Evolutionary conservation across 495 filamentous ascomycete genomes (phyloP).

Genomic region (Daldinia vernicosa): DNA sequence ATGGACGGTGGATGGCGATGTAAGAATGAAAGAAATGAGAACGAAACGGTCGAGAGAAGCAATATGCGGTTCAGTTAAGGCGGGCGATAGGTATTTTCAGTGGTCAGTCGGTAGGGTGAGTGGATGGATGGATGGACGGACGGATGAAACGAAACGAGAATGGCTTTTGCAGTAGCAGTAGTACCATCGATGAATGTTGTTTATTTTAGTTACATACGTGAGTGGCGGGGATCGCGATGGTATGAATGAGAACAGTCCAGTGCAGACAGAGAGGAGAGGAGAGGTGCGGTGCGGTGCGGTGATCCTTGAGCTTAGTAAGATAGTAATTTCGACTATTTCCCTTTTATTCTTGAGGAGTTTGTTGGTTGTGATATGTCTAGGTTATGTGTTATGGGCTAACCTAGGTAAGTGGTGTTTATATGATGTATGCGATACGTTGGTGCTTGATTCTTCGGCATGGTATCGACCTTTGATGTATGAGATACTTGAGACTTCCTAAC

Average conservation of each 20-base stretch:
- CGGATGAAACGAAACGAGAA: constrained; percentile 26
- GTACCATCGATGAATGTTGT: constrained; percentile 1
- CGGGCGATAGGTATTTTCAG: background rate
- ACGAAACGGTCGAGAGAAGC: background rate
- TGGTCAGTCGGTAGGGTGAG: background rate
- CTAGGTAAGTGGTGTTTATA: no score
- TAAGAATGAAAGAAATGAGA: constrained; percentile 11
- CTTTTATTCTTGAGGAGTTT: background rate
- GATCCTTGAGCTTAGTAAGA: constrained; percentile 30
- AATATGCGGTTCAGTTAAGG: background rate
- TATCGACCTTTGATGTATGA: no score
- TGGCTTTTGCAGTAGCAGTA: constrained; percentile 39
- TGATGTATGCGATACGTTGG: no score
- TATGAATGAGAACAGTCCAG: background rate
- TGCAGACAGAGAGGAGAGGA: background rate
- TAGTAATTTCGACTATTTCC: constrained; percentile 39
- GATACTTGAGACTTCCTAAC: no score
- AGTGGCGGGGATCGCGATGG: background rate
- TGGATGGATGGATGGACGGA: background rate
- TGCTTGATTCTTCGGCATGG: no score
- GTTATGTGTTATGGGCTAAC: no score
- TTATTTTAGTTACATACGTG: background rate
- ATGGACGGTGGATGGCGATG: background rate
- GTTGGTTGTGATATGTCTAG: no score
- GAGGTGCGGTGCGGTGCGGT: background rate